Percentiles rank a stretch among this genome's conserved stretches.
Conservation (phyloP, 2,329 filamentous ascomycete genomes). For the Phaeosphaeria sp. region DNA sequence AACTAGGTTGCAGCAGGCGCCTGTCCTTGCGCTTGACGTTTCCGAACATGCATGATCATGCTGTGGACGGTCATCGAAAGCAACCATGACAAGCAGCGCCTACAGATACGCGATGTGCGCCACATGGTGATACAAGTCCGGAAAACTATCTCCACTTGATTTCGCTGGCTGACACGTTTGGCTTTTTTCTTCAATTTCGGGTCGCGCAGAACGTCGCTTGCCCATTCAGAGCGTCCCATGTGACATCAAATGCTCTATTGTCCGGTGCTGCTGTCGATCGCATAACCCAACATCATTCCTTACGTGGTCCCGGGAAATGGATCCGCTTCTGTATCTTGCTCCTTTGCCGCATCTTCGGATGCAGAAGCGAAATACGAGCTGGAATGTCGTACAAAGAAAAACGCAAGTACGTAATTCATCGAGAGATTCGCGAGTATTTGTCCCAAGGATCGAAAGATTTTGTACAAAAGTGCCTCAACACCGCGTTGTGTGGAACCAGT, state of each 20-base stretch:
- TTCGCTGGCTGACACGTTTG: not conserved
- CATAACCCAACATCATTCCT: not conserved
- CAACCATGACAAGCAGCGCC: not conserved
- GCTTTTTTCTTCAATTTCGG: not conserved
- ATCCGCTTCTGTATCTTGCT: not conserved
- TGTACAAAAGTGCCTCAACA: not conserved
- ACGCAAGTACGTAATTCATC: not conserved
- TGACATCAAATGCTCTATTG: not conserved
- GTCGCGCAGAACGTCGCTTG: not conserved
- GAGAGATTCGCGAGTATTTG: not conserved
- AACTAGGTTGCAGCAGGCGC: not conserved
- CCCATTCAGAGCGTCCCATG: not conserved
- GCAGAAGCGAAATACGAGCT: not conserved
- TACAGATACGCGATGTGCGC: not conserved
- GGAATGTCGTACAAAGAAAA: not conserved
- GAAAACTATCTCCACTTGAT: not conserved
- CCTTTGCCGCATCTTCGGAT: not conserved
- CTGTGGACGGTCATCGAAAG: not conserved
- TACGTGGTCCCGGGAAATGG: not conserved
- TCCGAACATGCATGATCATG: not conserved
- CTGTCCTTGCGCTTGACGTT: slow-evolving; percentile 3
- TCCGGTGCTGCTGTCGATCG: not conserved
- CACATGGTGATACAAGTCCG: not conserved
- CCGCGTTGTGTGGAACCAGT: not conserved
- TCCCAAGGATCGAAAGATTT: no score